Evolutionary conservation across 2,329 filamentous ascomycete genomes (phyloP), one percentile per base, ranked within the genome.

Genomic region (Macrophomina tecta): DNA sequence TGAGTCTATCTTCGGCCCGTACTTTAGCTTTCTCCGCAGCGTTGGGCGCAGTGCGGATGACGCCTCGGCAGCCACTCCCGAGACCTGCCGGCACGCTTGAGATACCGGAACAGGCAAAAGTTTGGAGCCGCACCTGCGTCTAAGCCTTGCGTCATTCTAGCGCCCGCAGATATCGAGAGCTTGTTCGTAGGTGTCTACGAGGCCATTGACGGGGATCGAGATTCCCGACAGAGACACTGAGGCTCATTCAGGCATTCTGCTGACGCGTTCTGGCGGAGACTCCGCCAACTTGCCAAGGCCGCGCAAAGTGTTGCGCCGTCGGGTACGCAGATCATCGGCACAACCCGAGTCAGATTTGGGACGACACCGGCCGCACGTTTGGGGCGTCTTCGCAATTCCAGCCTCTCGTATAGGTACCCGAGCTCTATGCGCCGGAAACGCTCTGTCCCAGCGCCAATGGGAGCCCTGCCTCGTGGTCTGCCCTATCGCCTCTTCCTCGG

Each of bases 401-500:
- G 9, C n/a, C 30, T 6, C 18, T 30, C 42, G 28, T 45, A 49
- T 23, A 61, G 56, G 40, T 18, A 16, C 16, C 7, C 28, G 16
- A 5, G 6, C 28, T 23, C 40, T 40, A 40, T 45, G 55, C 23
- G 38, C 55, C 23, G 53, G 9, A 32, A 2, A 12, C 12, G n/a
- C 34, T 32, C n/a, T 32, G 3, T 11, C 28, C 3, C 6, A 6
- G 2, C 14, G 30, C 30, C 51, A 53, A 16, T 18, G 51, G 28
- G 1, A 11, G 14, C 34, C 52, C n/a, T 23, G 28, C 52, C 14
- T 30, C 5, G 9, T 9, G 18, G 5, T 11, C 58, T 30, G 58
- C 58, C 58, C 58, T 62, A 62, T 48, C 58, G 58, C 38, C 30
- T 14, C 58, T 49, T 49, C 45, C 4, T 62, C 58, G 58, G 42